phyloP scores from a whole-genome alignment of 768 basidiomycete genomes.

The Leccinum pellstonianum region DNA sequence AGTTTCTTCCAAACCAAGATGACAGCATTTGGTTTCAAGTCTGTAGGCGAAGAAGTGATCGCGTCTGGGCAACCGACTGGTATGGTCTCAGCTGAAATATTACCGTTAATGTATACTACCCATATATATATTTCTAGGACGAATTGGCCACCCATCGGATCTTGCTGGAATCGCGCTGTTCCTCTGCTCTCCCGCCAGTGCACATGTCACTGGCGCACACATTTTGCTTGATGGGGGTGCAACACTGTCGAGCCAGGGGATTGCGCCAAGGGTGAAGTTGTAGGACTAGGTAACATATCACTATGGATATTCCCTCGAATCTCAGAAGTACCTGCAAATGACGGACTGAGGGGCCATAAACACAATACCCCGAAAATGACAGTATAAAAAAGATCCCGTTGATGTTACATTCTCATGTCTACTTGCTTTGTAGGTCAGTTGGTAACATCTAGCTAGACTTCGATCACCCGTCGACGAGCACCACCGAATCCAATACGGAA shows the following conservation, averaged over 20 bases:
- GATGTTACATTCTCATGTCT: not conserved
- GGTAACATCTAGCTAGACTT: not conserved
- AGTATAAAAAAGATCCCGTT: too few relatives aligned
- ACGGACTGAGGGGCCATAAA: not conserved
- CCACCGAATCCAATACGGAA: constrained; percentile 69
- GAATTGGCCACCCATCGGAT: constrained; percentile 62
- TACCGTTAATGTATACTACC: not conserved
- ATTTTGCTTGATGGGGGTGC: constrained; percentile 70
- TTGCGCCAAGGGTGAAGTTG: constrained; percentile 28
- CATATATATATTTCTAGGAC: constrained; percentile 41
- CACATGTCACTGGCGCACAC: constrained; percentile 74
- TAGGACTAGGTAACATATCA: constrained; percentile 9
- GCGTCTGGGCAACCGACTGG: constrained; percentile 62
- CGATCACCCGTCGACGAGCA: constrained; percentile 44
- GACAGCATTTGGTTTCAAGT: constrained; percentile 71
- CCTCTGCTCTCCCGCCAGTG: constrained; percentile 66
- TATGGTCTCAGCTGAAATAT: constrained; percentile 22
- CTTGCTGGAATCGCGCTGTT: constrained; percentile 71
- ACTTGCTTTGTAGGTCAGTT: not conserved
- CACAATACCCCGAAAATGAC: too few relatives aligned
- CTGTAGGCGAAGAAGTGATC: constrained; percentile 51
- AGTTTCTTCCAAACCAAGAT: constrained; percentile 83
- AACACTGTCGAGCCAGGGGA: constrained; percentile 16
- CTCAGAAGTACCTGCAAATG: not conserved
- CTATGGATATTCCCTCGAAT: not conserved